Evolutionary conservation across 257 asterid genomes (phyloP).

Genomic region (Ajuga chamaepitys): DNA sequence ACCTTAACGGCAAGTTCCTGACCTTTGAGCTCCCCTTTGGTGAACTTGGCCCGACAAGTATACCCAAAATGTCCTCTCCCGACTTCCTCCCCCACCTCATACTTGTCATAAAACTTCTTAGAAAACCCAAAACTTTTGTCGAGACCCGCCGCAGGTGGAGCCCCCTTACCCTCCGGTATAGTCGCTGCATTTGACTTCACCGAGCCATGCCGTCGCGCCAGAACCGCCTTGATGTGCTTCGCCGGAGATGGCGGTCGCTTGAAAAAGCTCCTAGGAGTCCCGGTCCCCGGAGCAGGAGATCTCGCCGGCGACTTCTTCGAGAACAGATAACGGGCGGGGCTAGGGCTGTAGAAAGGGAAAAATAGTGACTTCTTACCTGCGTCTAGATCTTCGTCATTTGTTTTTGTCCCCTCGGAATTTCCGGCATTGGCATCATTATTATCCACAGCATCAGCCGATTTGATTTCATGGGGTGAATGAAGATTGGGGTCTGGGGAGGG

Average conservation of each 20-base stretch:
- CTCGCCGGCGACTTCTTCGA: constrained; percentile 79
- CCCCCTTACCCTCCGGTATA: constrained; percentile 63
- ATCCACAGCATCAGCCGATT: neutral
- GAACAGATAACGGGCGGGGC: constrained; percentile 73
- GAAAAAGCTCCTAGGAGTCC: constrained; percentile 68
- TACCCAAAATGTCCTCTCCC: constrained; percentile 95
- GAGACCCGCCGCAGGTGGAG: constrained; percentile 37
- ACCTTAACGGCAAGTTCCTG: constrained; percentile 85
- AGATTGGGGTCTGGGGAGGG: constrained; percentile 32
- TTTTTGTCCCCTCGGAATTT: constrained; percentile 21
- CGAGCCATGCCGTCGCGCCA: constrained; percentile 72
- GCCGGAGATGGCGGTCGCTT: constrained; percentile 86
- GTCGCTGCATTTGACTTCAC: constrained; percentile 72
- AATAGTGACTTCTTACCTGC: constrained; percentile 60
- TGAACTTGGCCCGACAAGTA: constrained; percentile 78
- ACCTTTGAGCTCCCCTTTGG: constrained; percentile 79
- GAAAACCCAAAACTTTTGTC: constrained; percentile 76
- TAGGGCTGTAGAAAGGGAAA: constrained; percentile 81
- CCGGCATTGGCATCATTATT: constrained; percentile 6
- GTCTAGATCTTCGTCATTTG: constrained; percentile 26
- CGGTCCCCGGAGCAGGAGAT: constrained; percentile 39
- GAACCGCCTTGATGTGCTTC: constrained; percentile 74
- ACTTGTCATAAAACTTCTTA: constrained; percentile 64
- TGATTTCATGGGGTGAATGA: constrained; percentile 12
- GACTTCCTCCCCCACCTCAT: constrained; percentile 84